Evolutionary conservation across 1,284 basidiomycete species (phyloP), one percentile per base, ranked within the genome.

Genomic region (Ganoderma multipileum): DNA sequence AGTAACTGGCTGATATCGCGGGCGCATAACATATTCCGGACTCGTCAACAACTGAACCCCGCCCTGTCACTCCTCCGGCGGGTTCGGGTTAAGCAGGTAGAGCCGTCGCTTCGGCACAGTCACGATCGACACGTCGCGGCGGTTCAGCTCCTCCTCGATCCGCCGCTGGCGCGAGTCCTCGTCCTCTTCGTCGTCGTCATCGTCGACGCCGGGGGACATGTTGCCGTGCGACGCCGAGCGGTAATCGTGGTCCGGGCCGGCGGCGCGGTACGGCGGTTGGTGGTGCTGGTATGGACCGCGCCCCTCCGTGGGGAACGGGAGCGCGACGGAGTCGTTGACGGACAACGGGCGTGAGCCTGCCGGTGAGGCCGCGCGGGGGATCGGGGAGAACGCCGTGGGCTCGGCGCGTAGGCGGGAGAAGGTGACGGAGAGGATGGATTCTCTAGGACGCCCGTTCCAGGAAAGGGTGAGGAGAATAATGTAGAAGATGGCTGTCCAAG

Each of bases 71-170:
- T 69, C 66, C 54, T 74, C 71, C 54, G 71, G 71, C 42, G 72
- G 72, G 55, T 82, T 83, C 5, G 91, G 91, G 77, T 94, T 94
- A 64, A 87, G 84, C 61, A 94, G 85, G 84, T 87, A 89, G 66
- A 94, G 80, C 75, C 86, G 88, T 72, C 91, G 90, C 76, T 87
- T 90, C 36, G 93, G 92, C 44, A 93, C 88, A 18, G 92, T 94
- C 70, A 94, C 87, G 75, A 94, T 92, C 30, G 91, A 91, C 38
- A 94, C 91, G 71, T 94, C 91, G 65, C 92, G 85, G 74, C 92
- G 84, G 50, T 84, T 87, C 85, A 94, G 92, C 78, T 94, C 92
- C 67, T 91, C 89, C 77, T 94, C 92, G 54, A 94, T 93, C 72
- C 87, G 83, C 68, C 87, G 84, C 76, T 93, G 91, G 67, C 89